Base-by-base conservation (phyloP, 768 basidiomycete species). In the Trametopsis cervina region DNA sequence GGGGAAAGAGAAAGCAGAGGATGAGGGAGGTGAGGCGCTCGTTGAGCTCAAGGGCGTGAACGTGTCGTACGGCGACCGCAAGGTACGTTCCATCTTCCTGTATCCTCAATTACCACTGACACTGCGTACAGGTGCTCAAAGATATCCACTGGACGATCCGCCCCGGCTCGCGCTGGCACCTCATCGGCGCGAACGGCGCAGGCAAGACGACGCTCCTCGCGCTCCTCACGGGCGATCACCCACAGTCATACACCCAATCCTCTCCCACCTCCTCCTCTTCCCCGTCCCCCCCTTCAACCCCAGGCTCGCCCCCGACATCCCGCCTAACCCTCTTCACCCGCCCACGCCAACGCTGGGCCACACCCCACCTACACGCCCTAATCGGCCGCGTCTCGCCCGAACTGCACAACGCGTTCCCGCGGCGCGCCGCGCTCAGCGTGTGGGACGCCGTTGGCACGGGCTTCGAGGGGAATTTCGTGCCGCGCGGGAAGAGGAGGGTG, bases 191-290 rank as follows among this genome's bases (percentile, higher is more conserved):
- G 20, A 99, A 98, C 61, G 95, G 95, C 39, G 92, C 90, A 0
- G 95, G 95, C 13, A 99, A 98, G 69, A 93, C 93, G 0, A 98
- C 95, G 0, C 81, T 97, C 4, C 73, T 97, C 18, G 83, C 94
- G 15, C 65, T 97, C 24, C 68, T 99, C 33, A 91, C 91, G 0
- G 95, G 95, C 21, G 92, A 95, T 61, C 95, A 98, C 63, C 95
- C 95, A 0, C 89, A 92, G 52, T 97, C 95, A 1, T 98, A 86
- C 69, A 83, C 83, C 4, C 88, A 90, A 59, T 61, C 64, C 17
- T n/a, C n/a, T 53, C 74, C 49, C 68, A 69, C 21, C 71, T 89
- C n/a, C 58, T 60, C 10, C 73, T 90, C 51, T 83, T 89, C 55
- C 71, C 73, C 38, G n/a, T n/a, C 69, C 70, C 23, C 82, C 81